Evolutionary conservation across 1,284 basidiomycete species (phyloP).

Genomic region (Marasmius oreades): DNA sequence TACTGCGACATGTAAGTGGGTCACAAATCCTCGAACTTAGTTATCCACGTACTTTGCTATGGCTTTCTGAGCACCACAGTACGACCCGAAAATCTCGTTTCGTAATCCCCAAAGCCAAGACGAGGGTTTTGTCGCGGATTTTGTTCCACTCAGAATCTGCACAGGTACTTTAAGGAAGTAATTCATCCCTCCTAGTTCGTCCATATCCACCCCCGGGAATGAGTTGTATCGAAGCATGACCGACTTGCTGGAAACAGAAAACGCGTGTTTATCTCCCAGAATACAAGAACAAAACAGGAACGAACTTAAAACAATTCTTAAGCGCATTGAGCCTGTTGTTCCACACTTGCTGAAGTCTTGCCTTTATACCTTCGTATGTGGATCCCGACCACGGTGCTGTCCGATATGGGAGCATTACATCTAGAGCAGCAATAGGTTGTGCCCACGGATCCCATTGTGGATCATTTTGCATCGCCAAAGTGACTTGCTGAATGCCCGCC

Average conservation of each 20-base stretch:
- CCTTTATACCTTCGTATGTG: conserved; percentile 1
- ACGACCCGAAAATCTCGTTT: conserved; percentile 4
- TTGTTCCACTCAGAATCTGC: background rate
- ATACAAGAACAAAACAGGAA: background rate
- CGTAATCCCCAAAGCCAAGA: conserved; percentile 6
- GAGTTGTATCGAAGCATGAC: conserved; percentile 6
- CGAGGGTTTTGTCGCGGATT: conserved; percentile 1
- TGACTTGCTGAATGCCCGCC: background rate
- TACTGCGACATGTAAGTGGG: background rate
- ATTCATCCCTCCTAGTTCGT: background rate
- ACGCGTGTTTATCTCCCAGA: background rate
- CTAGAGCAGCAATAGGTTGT: conserved; percentile 4
- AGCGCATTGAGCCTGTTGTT: conserved; percentile 3
- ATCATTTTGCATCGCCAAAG: background rate
- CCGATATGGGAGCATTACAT: conserved; percentile 1
- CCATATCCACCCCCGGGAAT: conserved; percentile 3
- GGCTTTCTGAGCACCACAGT: conserved; percentile 6
- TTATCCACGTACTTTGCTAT: conserved; percentile 8
- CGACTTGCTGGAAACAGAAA: background rate
- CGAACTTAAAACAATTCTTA: conserved; percentile 3
- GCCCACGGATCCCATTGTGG: conserved; percentile 9
- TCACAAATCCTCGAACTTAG: no score
- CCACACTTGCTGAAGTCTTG: background rate
- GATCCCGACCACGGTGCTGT: conserved; percentile 9
- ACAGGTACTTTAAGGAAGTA: conserved; percentile 2